Base-by-base conservation (phyloP, 2,329 filamentous ascomycete species). In the Aspergillus texensis region DNA sequence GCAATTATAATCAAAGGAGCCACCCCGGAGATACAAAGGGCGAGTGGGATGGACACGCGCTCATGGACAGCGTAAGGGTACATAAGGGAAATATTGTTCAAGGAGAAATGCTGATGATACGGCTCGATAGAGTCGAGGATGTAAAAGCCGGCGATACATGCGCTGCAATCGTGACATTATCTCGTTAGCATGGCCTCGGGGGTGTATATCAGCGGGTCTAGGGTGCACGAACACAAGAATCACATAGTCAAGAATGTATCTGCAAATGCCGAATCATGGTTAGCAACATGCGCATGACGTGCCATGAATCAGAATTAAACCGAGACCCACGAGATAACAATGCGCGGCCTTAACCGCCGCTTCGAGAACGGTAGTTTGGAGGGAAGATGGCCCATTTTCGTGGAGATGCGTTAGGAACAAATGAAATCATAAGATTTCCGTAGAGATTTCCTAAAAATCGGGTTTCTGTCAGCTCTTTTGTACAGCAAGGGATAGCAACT, bases 191-290 rank as follows among this genome's bases (percentile, higher is more conserved):
- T 32, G 11, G 9, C n/a, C n/a, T n/a, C 48, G 28, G 46, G 30
- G 24, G 26, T 19, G 48, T n/a, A 10, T 52, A 32, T 14, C 9
- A 32, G 28, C 9, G 9, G 16, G 16, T 52, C 48, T 52, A 10
- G 24, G 56, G 26, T 34, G 12, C 34, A 75, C 82, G 70, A 77
- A 86, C 85, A 86, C 71, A 62, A 88, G 83, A 60, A 87, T 85
- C 58, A 85, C 79, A 79, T 87, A 88, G 79, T 88, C 85, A 66
- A 82, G 75, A 64, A 86, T 81, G 70, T 87, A 87, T 70, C 84
- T 86, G 69, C 19, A 12, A 12, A 41, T 26, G 10, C 39, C 48
- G 46, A 30, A 39, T 24, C 54, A 58, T 36, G 39, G 41, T 59
- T 34, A 61, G 57, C 58, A 24, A 59, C n/a, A 21, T 26, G 34